These are phyloP conservation scores for Mycosphaerella arachidis DNA, from an alignment of 2,329 filamentous ascomycete genomes.

Conservation along the genomic window DNA sequence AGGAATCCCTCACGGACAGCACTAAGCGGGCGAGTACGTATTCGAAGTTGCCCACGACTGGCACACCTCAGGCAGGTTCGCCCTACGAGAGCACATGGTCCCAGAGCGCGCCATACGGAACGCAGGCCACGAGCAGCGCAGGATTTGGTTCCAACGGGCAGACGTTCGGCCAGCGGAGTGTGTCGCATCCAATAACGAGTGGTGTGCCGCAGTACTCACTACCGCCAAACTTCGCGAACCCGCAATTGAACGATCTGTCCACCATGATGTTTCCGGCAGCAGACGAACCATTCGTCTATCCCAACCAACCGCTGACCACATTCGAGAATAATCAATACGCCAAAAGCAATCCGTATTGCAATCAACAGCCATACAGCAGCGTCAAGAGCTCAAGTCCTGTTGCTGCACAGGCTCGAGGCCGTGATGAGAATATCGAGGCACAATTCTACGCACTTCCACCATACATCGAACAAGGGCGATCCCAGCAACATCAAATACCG, in stretches of 20 bases:
- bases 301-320: constrained; percentile 66
- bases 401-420: constrained; percentile 14
- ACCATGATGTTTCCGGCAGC: constrained; percentile 74
- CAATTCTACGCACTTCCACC: constrained; percentile 68
- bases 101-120: constrained; percentile 24
- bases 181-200: constrained; percentile 18
- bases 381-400: constrained; percentile 10
- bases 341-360: constrained; percentile 20
- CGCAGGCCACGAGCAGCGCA: constrained; percentile 23
- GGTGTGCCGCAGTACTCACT: constrained; percentile 22
- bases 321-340: constrained; percentile 43
- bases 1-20: constrained; percentile 3
- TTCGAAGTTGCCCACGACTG: constrained; percentile 17
- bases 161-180: constrained; percentile 14
- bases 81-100: constrained; percentile 22
- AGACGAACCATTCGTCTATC: constrained; percentile 70
- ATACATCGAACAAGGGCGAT: constrained; percentile 57
- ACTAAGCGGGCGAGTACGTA: constrained; percentile 27
- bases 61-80: constrained; percentile 11
- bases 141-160: constrained; percentile 19
- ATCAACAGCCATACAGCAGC: constrained; percentile 15
- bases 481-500: constrained; percentile 20
- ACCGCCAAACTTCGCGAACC: constrained; percentile 33
- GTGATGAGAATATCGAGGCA: constrained; percentile 62
- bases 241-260: constrained; percentile 62